Evolutionary conservation across 441 rosid species (phyloP).

Genomic region (Kokia cookei): DNA sequence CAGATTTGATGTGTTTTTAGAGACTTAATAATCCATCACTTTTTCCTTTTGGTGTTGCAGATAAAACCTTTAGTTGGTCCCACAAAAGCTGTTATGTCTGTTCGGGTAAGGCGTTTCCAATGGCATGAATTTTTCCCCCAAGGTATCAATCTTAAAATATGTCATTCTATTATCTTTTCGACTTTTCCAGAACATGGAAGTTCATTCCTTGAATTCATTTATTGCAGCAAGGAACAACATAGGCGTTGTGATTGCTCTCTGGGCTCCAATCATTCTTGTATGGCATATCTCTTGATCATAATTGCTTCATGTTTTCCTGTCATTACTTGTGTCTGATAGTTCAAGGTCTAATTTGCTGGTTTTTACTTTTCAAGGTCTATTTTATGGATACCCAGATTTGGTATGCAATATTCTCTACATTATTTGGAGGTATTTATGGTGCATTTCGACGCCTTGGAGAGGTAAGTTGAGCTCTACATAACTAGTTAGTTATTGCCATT

Average conservation of each 20-base stretch:
- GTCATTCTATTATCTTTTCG: neutral
- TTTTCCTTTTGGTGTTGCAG: conserved; percentile 40
- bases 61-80: conserved; percentile 96
- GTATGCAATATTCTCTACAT: conserved; percentile 98
- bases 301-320: conserved; percentile 1
- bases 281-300: conserved; percentile 12
- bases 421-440: conserved; percentile 98
- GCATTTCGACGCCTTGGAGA: conserved; percentile 99
- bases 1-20: neutral
- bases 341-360: conserved; percentile 4
- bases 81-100: conserved; percentile 77
- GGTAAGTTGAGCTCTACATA: conserved; percentile 35
- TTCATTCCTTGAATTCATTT: conserved; percentile 16
- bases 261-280: conserved; percentile 99
- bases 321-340: neutral
- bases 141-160: conserved; percentile 76
- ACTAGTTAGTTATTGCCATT: neutral
- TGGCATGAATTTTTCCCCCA: conserved; percentile 84
- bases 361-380: conserved; percentile 56
- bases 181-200: conserved; percentile 1
- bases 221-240: conserved; percentile 92
- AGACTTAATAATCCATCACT: neutral
- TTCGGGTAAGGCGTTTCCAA: conserved; percentile 52
- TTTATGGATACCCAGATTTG: conserved; percentile 99
- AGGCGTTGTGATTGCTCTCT: conserved; percentile 90